Evolutionary conservation across 352 stramenopile species (phyloP).

Genomic region (Phytophthora agathidicida): DNA sequence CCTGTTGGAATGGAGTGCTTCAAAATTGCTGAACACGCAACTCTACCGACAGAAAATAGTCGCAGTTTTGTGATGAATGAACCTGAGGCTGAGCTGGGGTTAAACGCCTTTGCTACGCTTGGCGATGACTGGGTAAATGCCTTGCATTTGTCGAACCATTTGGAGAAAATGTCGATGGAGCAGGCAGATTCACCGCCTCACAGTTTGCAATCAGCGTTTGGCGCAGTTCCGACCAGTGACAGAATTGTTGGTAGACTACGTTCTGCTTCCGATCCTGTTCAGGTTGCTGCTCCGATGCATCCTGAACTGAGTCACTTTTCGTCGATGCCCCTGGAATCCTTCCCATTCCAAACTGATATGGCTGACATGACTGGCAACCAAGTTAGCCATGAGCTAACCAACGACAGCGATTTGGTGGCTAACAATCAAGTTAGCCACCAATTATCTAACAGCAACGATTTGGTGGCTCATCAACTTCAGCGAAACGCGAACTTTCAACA

Average conservation of each 20-base stretch:
- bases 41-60: slow-evolving; percentile 11
- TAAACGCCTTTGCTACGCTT: slow-evolving; percentile 30
- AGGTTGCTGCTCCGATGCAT: slow-evolving; percentile 7
- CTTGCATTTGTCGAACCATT: slow-evolving; percentile 57
- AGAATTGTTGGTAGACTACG: slow-evolving; percentile 11
- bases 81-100: slow-evolving; percentile 24
- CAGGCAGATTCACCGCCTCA: slow-evolving; percentile 24
- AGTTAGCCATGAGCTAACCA: neutral
- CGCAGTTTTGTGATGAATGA: slow-evolving; percentile 18
- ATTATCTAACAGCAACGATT: neutral
- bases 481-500: slow-evolving; percentile 12
- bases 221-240: neutral
- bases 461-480: neutral
- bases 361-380: neutral
- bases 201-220: slow-evolving; percentile 17
- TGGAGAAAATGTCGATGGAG: slow-evolving; percentile 74
- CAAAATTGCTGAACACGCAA: slow-evolving; percentile 36
- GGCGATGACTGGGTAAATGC: slow-evolving; percentile 42
- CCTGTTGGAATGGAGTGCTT: slow-evolving; percentile 48
- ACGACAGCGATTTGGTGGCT: neutral
- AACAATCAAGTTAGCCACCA: neutral
- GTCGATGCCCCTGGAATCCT: slow-evolving; percentile 15
- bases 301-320: slow-evolving; percentile 19
- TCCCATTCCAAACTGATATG: slow-evolving; percentile 1
- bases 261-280: slow-evolving; percentile 30